phyloP scores from a whole-genome alignment of 225 moss, liverwort and hornwort species.

The Polytrichum formosum region DNA sequence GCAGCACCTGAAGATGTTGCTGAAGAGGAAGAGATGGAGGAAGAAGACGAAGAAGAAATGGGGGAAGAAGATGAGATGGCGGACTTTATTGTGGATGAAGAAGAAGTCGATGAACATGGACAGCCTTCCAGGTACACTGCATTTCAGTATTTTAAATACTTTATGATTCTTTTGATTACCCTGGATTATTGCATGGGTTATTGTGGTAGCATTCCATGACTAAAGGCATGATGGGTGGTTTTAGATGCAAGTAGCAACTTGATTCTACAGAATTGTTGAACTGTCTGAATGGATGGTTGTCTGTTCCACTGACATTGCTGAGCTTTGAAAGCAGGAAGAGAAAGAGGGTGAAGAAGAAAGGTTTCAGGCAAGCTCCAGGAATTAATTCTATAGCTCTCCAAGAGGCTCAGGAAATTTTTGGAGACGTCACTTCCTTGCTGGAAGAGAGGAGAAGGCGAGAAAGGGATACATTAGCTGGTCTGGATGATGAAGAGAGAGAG shows the following conservation, averaged over 20 bases:
- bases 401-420: slow-evolving; percentile 72
- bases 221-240: no score
- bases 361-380: slow-evolving; percentile 50
- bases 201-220: no score
- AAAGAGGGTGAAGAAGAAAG: slow-evolving; percentile 70
- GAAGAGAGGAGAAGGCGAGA: slow-evolving; percentile 60
- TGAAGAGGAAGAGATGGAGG: slow-evolving; percentile 64
- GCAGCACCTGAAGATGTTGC: slow-evolving; percentile 56
- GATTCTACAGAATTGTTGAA: no score
- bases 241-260: no score
- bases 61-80: slow-evolving; percentile 83
- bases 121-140: slow-evolving; percentile 51
- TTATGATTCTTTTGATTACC: no score
- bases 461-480: slow-evolving; percentile 34
- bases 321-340: slow-evolving; percentile 15
- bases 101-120: slow-evolving; percentile 70
- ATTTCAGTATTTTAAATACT: no score
- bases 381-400: slow-evolving; percentile 55
- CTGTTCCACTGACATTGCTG: not conserved
- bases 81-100: slow-evolving; percentile 67
- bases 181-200: no score
- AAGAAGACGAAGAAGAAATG: slow-evolving; percentile 61
- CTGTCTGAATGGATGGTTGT: no score
- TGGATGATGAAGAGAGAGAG: slow-evolving; percentile 53
- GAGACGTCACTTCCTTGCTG: slow-evolving; percentile 52